Percentiles rank a stretch among this genome's conserved stretches.
Evolutionary conservation across 2,329 filamentous ascomycete species (phyloP).

Genomic region (Gyromitra esculenta): DNA sequence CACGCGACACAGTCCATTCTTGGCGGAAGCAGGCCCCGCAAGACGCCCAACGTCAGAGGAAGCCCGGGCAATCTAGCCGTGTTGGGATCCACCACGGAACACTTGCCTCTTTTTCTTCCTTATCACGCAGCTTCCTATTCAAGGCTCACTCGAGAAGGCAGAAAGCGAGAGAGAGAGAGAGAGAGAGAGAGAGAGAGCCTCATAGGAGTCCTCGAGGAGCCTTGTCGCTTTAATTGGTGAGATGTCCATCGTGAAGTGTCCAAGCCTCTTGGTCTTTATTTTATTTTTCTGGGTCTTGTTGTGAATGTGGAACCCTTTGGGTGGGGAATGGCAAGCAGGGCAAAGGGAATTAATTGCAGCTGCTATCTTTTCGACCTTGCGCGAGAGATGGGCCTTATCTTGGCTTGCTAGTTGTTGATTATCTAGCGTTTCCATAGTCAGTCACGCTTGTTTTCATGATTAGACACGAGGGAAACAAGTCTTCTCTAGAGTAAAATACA

Average conservation of each 20-base stretch:
- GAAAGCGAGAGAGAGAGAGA: not conserved
- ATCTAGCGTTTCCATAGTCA: not conserved
- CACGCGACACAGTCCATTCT: constrained; percentile 24
- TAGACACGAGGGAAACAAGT: not conserved
- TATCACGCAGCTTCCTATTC: constrained; percentile 43
- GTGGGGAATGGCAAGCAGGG: too few species aligned
- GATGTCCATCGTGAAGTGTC: not conserved
- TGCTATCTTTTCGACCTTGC: not conserved
- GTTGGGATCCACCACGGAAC: not conserved
- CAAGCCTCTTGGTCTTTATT: constrained; percentile 25
- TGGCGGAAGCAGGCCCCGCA: not conserved
- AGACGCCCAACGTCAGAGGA: constrained; percentile 11
- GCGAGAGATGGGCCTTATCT: constrained; percentile 14
- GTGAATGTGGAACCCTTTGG: not conserved
- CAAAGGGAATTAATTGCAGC: not conserved
- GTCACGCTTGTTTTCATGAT: not conserved
- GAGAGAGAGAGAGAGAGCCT: constrained; percentile 18
- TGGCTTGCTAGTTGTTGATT: not conserved
- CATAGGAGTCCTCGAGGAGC: not conserved
- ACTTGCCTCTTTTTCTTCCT: constrained; percentile 17
- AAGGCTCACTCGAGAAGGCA: constrained; percentile 2
- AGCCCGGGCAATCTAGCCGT: not conserved
- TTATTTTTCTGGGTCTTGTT: constrained; percentile 1
- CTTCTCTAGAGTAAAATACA: not conserved
- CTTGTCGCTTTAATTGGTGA: not conserved